Base-by-base conservation (phyloP, 768 basidiomycete genomes). In the Kwoniella sp. region DNA sequence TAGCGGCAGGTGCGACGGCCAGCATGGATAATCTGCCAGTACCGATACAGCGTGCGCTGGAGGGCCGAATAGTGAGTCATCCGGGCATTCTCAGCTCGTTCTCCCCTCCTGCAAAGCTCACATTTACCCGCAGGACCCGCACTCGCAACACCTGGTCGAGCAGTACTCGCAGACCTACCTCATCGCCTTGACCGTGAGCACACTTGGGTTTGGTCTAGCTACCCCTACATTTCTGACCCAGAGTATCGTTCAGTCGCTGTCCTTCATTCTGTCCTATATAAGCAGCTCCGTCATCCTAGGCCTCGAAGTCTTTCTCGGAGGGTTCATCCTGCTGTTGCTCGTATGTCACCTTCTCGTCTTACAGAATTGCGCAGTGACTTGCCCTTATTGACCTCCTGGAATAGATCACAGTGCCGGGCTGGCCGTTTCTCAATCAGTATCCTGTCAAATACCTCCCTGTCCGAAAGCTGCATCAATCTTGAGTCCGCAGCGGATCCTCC, bases 361-460 rank as follows among this genome's bases (percentile, higher is more conserved):
- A 22, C n/a, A n/a, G n/a, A n/a, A 43, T 27, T 15, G 33, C 25
- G 8, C 12, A 23, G 17, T 29, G 26, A 27, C 11, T 25, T 39
- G 31, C 31, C 17, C 10, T n/a, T n/a, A n/a, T n/a, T n/a, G n/a
- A n/a, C n/a, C n/a, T n/a, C n/a, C n/a, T n/a, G n/a, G n/a, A n/a
- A 10, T 26, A 63, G 67, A 36, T 37, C 6, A 43, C 53, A 9
- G 64, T 63, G 11, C 67, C 67, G n/a, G 58, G 64, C 28, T 69
- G 67, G 67, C 62, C 67, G 11, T 64, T 41, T 27, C 60, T 66
- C 44, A 60, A 62, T 19, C 34, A 52, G 29, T 41, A 64, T 43
- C 67, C 62, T 8, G 57, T 66, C 52, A 62, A 66, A 32, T 69
- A 59, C 56, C 60, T 63, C 1, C 62, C 64, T 3, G 61, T 50